These are phyloP conservation scores for Mediolabrus comicus DNA, from an alignment of 108 stramenopile species.

Conservation along the genomic window DNA sequence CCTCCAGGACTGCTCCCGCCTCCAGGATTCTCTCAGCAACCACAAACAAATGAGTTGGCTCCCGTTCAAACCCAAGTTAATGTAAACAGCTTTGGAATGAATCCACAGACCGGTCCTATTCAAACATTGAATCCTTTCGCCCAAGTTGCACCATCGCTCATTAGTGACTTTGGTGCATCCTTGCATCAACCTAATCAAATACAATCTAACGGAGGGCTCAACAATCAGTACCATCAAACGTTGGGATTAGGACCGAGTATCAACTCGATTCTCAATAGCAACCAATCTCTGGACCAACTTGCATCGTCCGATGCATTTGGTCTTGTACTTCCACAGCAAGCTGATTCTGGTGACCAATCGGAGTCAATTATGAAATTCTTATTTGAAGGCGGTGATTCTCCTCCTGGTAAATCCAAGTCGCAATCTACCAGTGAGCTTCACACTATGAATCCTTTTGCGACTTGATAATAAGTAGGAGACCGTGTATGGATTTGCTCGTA, in stretches of 20 bases:
- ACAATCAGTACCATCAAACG: neutral
- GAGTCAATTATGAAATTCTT: slow-evolving; percentile 40
- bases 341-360: slow-evolving; percentile 12
- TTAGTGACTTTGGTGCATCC: neutral
- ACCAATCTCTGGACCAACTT: slow-evolving; percentile 2
- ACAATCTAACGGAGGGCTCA: neutral
- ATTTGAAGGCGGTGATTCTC: slow-evolving; percentile 20
- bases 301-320: slow-evolving; percentile 8
- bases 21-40: slow-evolving; percentile 18
- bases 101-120: slow-evolving; percentile 19
- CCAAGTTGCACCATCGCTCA: neutral
- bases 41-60: neutral
- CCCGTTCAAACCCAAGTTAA: neutral
- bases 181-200: neutral
- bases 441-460: slow-evolving; percentile 28
- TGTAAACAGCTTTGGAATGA: neutral
- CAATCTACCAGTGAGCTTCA: slow-evolving; percentile 2
- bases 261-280: slow-evolving; percentile 7
- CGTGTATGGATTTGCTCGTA: too few species aligned
- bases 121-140: neutral
- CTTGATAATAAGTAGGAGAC: too few species aligned
- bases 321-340: slow-evolving; percentile 1
- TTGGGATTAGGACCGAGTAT: slow-evolving; percentile 2
- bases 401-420: slow-evolving; percentile 1
- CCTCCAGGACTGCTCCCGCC: slow-evolving; percentile 32